These are phyloP conservation scores for Cytidiella melzeri DNA, from an alignment of 768 basidiomycete species.

Conservation along the genomic window DNA sequence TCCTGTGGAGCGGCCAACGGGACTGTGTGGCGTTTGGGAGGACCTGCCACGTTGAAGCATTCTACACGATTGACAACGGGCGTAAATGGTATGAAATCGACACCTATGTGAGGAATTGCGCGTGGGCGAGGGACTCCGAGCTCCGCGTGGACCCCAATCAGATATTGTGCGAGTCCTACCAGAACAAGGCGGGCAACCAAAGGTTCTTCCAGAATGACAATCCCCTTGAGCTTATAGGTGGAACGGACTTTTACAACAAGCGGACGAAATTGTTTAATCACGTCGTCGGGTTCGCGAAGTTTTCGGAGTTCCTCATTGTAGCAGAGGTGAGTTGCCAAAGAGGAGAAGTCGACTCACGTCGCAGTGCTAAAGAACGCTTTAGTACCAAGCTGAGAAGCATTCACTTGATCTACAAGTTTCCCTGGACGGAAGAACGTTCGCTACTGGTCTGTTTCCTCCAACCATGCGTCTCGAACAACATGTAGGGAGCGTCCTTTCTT, in stretches of 20 bases:
- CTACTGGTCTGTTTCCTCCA: slow-evolving; percentile 85
- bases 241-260: slow-evolving; percentile 62
- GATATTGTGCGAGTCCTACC: slow-evolving; percentile 89
- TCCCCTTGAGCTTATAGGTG: slow-evolving; percentile 74
- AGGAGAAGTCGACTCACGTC: too few relatives aligned
- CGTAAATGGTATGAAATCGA: slow-evolving; percentile 72
- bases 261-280: slow-evolving; percentile 77
- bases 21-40: slow-evolving; percentile 47
- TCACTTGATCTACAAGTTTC: slow-evolving; percentile 87
- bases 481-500: too few relatives aligned
- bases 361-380: not conserved
- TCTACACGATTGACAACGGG: slow-evolving; percentile 75
- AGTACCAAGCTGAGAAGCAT: slow-evolving; percentile 48
- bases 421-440: slow-evolving; percentile 81
- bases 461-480: slow-evolving; percentile 87
- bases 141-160: slow-evolving; percentile 78
- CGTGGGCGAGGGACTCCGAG: slow-evolving; percentile 80
- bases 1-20: slow-evolving; percentile 84
- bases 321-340: slow-evolving; percentile 64
- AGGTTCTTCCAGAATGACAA: slow-evolving; percentile 46
- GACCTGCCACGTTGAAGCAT: slow-evolving; percentile 70
- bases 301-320: slow-evolving; percentile 93
- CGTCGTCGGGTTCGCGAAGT: slow-evolving; percentile 94
- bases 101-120: slow-evolving; percentile 83
- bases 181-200: slow-evolving; percentile 78